Evolutionary conservation across 768 basidiomycete species (phyloP).

Genomic region (Sarcodon sp.): DNA sequence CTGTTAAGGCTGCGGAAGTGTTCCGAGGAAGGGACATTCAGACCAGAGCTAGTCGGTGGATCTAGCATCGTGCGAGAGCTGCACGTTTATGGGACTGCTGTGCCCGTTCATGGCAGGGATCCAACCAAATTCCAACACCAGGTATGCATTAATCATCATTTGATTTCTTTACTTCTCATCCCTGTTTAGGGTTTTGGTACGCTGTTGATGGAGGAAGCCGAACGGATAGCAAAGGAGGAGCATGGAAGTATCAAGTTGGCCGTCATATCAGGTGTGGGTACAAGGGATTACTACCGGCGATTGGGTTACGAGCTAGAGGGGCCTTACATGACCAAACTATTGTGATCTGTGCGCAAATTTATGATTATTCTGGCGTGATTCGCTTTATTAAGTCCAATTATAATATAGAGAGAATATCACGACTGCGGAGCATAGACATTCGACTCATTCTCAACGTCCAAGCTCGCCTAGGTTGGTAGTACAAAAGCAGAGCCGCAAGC

Average conservation of each 20-base stretch:
- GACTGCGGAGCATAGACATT: neutral
- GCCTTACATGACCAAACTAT: constrained; percentile 91
- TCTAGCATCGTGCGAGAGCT: constrained; percentile 91
- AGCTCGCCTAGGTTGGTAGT: too few species aligned
- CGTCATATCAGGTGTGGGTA: constrained; percentile 98
- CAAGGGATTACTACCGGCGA: constrained; percentile 91
- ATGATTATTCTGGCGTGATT: constrained; percentile 16
- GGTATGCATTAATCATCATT: constrained; percentile 20
- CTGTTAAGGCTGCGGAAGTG: constrained; percentile 87
- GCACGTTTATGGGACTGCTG: constrained; percentile 97
- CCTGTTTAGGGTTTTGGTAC: constrained; percentile 79
- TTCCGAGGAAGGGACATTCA: constrained; percentile 93
- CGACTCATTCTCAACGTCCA: too few species aligned
- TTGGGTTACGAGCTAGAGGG: constrained; percentile 92
- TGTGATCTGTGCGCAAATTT: constrained; percentile 13
- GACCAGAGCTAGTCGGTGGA: constrained; percentile 84
- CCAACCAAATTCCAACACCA: constrained; percentile 98
- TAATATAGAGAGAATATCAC: constrained; percentile 1
- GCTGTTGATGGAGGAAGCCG: constrained; percentile 97
- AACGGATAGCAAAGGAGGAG: constrained; percentile 93
- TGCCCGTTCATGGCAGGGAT: constrained; percentile 93
- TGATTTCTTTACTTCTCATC: neutral
- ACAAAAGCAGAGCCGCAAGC: too few species aligned
- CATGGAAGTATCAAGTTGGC: constrained; percentile 92
- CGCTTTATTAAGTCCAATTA: neutral